Evolutionary conservation across 108 stramenopile genomes (phyloP).

Genomic region (Mediolabrus comicus): DNA sequence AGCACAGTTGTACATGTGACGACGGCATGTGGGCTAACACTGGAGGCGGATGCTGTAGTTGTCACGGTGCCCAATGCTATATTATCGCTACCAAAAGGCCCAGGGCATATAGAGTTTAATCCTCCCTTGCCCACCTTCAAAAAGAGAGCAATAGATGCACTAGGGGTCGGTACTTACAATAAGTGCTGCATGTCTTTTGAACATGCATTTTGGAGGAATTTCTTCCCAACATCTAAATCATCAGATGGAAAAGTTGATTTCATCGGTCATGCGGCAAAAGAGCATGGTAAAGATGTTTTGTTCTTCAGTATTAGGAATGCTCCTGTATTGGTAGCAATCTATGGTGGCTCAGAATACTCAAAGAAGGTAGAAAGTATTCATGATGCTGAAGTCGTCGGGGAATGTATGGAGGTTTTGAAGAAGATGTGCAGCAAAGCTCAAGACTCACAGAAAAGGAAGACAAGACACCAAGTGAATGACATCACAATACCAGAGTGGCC

Average conservation of each 20-base stretch:
- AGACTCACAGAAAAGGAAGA: constrained; percentile 28
- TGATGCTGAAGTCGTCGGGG: constrained; percentile 60
- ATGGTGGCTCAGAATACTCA: constrained; percentile 71
- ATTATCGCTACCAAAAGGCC: constrained; percentile 60
- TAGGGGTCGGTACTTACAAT: constrained; percentile 88
- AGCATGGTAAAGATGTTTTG: constrained; percentile 56
- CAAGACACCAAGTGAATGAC: constrained; percentile 32
- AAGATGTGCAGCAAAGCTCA: constrained; percentile 54
- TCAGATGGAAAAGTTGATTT: constrained; percentile 55
- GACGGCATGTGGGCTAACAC: constrained; percentile 55
- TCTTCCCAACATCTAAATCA: constrained; percentile 5
- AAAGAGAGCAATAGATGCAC: constrained; percentile 64
- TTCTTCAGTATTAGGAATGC: constrained; percentile 57
- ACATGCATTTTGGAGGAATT: constrained; percentile 64
- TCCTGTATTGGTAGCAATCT: constrained; percentile 76
- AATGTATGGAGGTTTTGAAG: constrained; percentile 64
- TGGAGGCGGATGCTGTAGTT: constrained; percentile 81
- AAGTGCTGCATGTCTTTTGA: constrained; percentile 82
- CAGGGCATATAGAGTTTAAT: constrained; percentile 62
- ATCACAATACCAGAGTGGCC: constrained; percentile 48
- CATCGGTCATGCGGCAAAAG: constrained; percentile 59
- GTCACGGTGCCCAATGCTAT: constrained; percentile 88
- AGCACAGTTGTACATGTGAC: constrained; percentile 49
- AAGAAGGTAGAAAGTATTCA: constrained; percentile 62
- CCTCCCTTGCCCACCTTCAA: constrained; percentile 77